Conservation (phyloP, 495 filamentous ascomycete genomes). For the Xylaria curta region DNA sequence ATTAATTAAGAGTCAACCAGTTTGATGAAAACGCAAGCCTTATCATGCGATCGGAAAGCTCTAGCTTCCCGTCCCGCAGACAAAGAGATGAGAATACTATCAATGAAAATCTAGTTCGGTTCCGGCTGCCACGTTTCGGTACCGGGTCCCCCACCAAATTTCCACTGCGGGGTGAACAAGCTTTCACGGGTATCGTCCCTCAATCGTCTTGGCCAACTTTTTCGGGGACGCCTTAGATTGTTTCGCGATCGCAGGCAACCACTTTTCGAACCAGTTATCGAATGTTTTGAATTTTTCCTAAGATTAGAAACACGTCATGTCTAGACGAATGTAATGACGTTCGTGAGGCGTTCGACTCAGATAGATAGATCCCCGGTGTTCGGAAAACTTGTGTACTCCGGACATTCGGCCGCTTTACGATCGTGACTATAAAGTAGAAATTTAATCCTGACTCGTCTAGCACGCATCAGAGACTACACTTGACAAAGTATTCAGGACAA, state of each 20-base stretch:
- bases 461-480: neutral
- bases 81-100: neutral
- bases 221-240: neutral
- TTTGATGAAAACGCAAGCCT: neutral
- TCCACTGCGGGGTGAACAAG: neutral
- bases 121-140: constrained; percentile 6
- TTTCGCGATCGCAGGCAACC: neutral
- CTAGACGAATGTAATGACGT: too few relatives aligned
- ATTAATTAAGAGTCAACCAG: neutral
- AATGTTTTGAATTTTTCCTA: neutral
- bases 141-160: neutral
- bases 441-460: neutral
- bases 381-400: neutral
- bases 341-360: too few relatives aligned
- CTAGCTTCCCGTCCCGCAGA: neutral
- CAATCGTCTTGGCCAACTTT: neutral
- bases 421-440: neutral
- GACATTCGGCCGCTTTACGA: neutral
- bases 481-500: neutral
- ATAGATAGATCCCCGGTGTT: neutral
- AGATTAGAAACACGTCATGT: neutral
- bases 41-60: neutral
- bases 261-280: neutral
- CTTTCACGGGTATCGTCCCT: neutral
- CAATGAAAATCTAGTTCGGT: neutral